Conservation (phyloP, 768 basidiomycete species). For the Xerocomellus chrysenteron region DNA sequence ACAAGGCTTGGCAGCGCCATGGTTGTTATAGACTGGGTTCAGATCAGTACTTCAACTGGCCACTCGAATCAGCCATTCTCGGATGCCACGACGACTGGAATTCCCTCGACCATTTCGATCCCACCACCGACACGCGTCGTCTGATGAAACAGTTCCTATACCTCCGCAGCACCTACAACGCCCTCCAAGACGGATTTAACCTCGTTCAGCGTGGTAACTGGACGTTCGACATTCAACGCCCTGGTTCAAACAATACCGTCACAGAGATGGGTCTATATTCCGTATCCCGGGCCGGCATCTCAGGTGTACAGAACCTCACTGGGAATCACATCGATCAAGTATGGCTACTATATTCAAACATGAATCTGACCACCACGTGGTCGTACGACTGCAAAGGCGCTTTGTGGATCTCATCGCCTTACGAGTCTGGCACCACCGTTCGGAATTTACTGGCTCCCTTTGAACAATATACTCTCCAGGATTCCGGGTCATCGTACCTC, state of each 20-base stretch:
- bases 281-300: constrained; percentile 63
- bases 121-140: constrained; percentile 75
- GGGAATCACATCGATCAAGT: constrained; percentile 65
- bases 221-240: constrained; percentile 75
- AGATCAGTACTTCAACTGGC: constrained; percentile 92
- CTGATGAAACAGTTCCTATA: constrained; percentile 70
- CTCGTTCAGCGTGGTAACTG: constrained; percentile 84
- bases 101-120: constrained; percentile 92
- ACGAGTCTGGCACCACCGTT: constrained; percentile 54
- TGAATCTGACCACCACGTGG: constrained; percentile 72
- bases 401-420: constrained; percentile 83
- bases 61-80: constrained; percentile 70
- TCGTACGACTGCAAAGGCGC: constrained; percentile 53
- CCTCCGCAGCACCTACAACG: constrained; percentile 64
- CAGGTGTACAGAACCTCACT: constrained; percentile 56
- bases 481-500: constrained; percentile 65
- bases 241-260: constrained; percentile 77
- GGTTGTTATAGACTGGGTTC: constrained; percentile 92
- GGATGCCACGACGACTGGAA: constrained; percentile 93
- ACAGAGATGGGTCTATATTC: constrained; percentile 93
- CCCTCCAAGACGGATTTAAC: constrained; percentile 84
- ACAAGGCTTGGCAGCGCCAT: constrained; percentile 87
- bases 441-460: constrained; percentile 82
- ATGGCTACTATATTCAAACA: constrained; percentile 86
- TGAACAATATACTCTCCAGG: constrained; percentile 68